These are phyloP conservation scores for Chaetomidium leptoderma DNA, from an alignment of 495 filamentous ascomycete genomes.

Conservation along the genomic window DNA sequence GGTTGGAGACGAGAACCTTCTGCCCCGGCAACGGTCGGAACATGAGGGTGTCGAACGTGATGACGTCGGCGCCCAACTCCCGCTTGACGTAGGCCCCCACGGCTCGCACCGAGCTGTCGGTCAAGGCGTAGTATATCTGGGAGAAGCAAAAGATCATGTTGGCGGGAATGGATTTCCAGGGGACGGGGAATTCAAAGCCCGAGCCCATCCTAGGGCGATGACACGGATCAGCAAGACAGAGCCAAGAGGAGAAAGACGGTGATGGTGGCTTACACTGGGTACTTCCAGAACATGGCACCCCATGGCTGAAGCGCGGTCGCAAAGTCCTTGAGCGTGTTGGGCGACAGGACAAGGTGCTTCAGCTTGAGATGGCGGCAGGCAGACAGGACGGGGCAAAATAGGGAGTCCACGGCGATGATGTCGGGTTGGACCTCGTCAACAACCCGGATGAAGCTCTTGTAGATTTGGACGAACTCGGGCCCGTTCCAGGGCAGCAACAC, in stretches of 20 bases:
- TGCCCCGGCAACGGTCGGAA: background rate
- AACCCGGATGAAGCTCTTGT: constrained; percentile 39
- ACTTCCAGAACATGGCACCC: constrained; percentile 28
- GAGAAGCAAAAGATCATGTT: constrained; percentile 38
- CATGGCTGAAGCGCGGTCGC: constrained; percentile 28
- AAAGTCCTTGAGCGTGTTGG: constrained; percentile 37
- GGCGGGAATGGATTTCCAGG: constrained; percentile 35
- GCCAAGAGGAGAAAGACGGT: constrained; percentile 10
- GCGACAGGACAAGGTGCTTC: constrained; percentile 32
- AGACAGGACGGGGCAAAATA: constrained; percentile 44
- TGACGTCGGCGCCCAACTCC: background rate
- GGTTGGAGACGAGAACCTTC: constrained; percentile 28
- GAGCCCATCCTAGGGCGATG: constrained; percentile 15
- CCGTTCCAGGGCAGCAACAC: constrained; percentile 33
- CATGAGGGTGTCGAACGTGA: background rate
- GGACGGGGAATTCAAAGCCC: constrained; percentile 5
- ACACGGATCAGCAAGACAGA: background rate
- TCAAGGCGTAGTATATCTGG: background rate
- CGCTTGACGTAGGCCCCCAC: background rate
- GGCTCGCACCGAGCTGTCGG: background rate
- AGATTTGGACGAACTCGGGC: constrained; percentile 42
- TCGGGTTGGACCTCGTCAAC: constrained; percentile 38
- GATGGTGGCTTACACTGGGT: constrained; percentile 28
- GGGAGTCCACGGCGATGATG: constrained; percentile 44
- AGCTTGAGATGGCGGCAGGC: constrained; percentile 35